Percentiles rank a stretch among this genome's conserved stretches.
These are phyloP conservation scores for Polytolypa hystricis DNA, from an alignment of 2,329 filamentous ascomycete species.

Conservation along the genomic window DNA sequence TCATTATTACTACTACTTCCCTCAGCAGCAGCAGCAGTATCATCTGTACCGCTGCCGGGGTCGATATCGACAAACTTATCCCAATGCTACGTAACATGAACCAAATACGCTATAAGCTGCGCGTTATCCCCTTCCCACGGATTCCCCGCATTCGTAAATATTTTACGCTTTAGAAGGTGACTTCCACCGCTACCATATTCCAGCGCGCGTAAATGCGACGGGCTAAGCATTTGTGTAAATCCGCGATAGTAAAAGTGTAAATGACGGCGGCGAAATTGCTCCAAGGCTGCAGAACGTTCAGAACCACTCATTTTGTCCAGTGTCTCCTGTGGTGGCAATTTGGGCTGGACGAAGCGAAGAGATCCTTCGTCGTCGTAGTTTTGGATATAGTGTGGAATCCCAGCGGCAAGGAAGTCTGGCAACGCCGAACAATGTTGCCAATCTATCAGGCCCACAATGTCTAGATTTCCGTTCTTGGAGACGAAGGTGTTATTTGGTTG, in stretches of 20 bases:
- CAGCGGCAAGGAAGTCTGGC: slow-evolving; percentile 23
- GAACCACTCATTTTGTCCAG: neutral
- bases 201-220: neutral
- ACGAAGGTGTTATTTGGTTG: slow-evolving; percentile 8
- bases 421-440: slow-evolving; percentile 18
- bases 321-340: neutral
- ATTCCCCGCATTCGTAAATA: slow-evolving; percentile 4
- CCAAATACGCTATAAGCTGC: slow-evolving; percentile 8
- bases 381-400: slow-evolving; percentile 26
- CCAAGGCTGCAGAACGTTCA: neutral
- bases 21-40: too few relatives aligned
- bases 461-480: neutral
- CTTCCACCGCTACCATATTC: neutral
- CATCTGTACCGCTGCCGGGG: neutral
- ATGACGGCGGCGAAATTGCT: slow-evolving; percentile 1
- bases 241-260: slow-evolving; percentile 5
- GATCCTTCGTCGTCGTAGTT: slow-evolving; percentile 20
- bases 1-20: too few relatives aligned
- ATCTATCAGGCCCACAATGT: slow-evolving; percentile 7
- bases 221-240: neutral
- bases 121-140: slow-evolving; percentile 12
- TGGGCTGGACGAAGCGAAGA: neutral
- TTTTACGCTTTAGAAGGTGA: neutral
- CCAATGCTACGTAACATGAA: slow-evolving; percentile 6
- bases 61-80: neutral